These are phyloP conservation scores for Fistulinella prunicolor DNA, from an alignment of 768 basidiomycete genomes.

Conservation along the genomic window DNA sequence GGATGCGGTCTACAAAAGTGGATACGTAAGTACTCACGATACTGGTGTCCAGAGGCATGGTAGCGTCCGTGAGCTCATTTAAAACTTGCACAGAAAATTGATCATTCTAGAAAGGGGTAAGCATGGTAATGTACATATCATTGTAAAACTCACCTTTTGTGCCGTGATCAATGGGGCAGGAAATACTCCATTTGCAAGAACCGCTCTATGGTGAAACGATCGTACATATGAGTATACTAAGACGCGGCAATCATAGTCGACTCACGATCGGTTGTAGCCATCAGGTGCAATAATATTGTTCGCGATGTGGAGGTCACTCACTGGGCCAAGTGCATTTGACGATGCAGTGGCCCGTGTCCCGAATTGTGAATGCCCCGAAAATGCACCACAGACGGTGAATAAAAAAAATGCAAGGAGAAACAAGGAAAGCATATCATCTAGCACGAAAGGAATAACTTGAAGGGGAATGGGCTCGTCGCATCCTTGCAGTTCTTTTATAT, in stretches of 20 bases:
- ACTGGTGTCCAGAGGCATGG: constrained; percentile 49
- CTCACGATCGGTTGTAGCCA: constrained; percentile 38
- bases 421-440: constrained; percentile 5
- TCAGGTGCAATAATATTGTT: constrained; percentile 42
- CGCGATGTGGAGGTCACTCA: constrained; percentile 29
- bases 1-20: constrained; percentile 4
- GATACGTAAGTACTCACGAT: constrained; percentile 17
- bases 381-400: constrained; percentile 2
- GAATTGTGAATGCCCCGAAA: not conserved
- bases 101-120: constrained; percentile 30
- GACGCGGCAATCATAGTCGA: no score
- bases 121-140: not conserved
- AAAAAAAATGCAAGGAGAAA: constrained; percentile 10
- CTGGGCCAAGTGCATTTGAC: constrained; percentile 13
- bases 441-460: not conserved
- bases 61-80: constrained; percentile 42
- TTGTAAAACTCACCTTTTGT: constrained; percentile 27
- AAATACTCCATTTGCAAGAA: constrained; percentile 42
- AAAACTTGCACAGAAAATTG: constrained; percentile 41
- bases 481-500: constrained; percentile 10
- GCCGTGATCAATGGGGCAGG: constrained; percentile 47
- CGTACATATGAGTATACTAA: no score
- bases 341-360: not conserved
- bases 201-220: constrained; percentile 40
- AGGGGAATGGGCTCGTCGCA: no score